Percentiles rank a stretch among this genome's conserved stretches.
Evolutionary conservation across 2,329 filamentous ascomycete genomes (phyloP).

Genomic region (Amphichorda felina): DNA sequence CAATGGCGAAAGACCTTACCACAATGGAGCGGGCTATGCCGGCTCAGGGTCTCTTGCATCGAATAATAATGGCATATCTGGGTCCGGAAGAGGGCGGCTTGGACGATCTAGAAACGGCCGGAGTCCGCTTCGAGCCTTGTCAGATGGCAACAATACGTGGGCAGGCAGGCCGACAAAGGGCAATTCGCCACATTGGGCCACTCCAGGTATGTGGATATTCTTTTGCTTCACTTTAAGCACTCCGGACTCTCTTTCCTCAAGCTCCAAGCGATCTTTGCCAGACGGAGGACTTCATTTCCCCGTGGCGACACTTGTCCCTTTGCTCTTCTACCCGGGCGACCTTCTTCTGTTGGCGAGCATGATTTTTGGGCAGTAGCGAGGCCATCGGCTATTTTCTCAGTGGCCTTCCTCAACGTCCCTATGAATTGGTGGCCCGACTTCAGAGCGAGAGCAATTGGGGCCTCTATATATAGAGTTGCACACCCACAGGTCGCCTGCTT

Average conservation of each 20-base stretch:
- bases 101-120: constrained; percentile 53
- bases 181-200: constrained; percentile 30
- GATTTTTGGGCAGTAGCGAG: too few species aligned
- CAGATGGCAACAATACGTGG: constrained; percentile 48
- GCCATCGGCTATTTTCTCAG: too few species aligned
- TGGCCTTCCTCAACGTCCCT: too few species aligned
- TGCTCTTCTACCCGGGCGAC: too few species aligned
- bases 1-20: constrained; percentile 11
- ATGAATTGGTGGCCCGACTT: too few species aligned
- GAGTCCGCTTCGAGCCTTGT: constrained; percentile 48
- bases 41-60: constrained; percentile 39
- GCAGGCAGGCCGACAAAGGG: constrained; percentile 32
- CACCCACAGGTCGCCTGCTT: too few species aligned
- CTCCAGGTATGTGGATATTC: constrained; percentile 37
- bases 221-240: neutral
- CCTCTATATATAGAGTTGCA: too few species aligned
- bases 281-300: too few species aligned
- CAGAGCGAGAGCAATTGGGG: too few species aligned
- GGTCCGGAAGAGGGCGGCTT: constrained; percentile 73
- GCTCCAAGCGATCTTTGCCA: too few species aligned
- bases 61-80: constrained; percentile 54
- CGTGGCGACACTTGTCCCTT: too few species aligned
- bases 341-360: too few species aligned
- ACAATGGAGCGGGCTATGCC: constrained; percentile 12
- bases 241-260: neutral